Base-by-base conservation (phyloP, 352 stramenopile species). In the Globisporangium parvum region DNA sequence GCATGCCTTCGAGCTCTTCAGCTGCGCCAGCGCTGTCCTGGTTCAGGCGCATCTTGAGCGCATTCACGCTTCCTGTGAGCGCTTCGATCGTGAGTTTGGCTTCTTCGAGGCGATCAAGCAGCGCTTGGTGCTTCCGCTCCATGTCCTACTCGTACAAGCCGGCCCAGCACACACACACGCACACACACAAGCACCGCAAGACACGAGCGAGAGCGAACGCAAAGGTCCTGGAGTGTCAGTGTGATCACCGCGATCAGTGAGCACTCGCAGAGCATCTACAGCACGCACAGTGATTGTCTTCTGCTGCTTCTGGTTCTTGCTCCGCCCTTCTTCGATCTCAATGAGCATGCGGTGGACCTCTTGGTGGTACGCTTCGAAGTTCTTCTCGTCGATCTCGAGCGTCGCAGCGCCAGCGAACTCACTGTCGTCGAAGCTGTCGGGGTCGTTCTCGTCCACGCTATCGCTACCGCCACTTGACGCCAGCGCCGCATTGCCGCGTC, bases 301-400 rank as follows among this genome's bases (percentile, higher is more conserved):
- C 40, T 88, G 71, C 51, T 88, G 79, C 50, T 87, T 88, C 42
- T 69, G 48, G 23, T 66, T 62, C 31, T 76, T 72, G 39, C 75
- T 74, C 41, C 87, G 83, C 14, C 62, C 67, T 41, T 85, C 73
- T 45, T 90, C 77, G 21, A 89, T 73, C 57, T 92, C 79, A 0
- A 65, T 63, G 31, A 88, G 65, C 63, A 89, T 76, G 15, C 72
- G 69, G 17, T 84, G 67, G 9, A 89, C 60, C 51, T 91, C 75
- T 26, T 85, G 77, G 52, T 87, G 76, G 42, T 92, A 90, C 0
- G 58, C 61, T 42, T 90, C 77, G 47, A 92, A 90, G 51, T 71
- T 83, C 28, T 75, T 80, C 23, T 86, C 69, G 47, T 88, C 76
- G 14, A 89, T 62, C 33, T 77, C 75, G 9, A 73, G 39, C 0